Evolutionary conservation across 495 filamentous ascomycete genomes (phyloP), one percentile per base, ranked within the genome.

Genomic region (Annulohypoxylon moriforme): DNA sequence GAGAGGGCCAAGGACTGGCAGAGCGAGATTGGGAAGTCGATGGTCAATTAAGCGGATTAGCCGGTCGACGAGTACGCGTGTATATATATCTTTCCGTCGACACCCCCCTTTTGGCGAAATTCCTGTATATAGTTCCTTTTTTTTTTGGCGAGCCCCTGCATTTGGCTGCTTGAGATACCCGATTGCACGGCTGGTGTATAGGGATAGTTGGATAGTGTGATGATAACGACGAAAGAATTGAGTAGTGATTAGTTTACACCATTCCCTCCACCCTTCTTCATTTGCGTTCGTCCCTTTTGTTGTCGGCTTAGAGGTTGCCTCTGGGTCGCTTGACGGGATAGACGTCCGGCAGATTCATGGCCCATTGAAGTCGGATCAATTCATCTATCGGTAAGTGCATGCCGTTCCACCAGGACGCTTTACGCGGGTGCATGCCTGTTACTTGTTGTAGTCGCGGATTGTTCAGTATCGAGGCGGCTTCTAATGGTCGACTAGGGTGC

Each of bases 11-110:
- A 89, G 64, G 87, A 85, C 4, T 99, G 96, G 96, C 80, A 88
- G 78, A 97, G 93, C 75, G 91, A 97, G 84, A 99, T 99, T 85
- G 96, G 95, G 53, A 97, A 96, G 88, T 74, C 75, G 4, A 84
- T 84, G 83, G 71, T 71, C 20, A 63, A 75, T 46, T 83, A 42
- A 69, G 33, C 46, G 29, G 14, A 40, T 40, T 14, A 5, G 24
- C n/a, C n/a, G 16, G 52, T 4, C 8, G 8, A 20, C 13, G 3
- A 3, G 14, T 31, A 31, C 31, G 14, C 25, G 3, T 16, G 13
- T 29, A 8, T 53, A 53, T 29, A 53, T 29, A 53, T 31, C 49
- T 0, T 9, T 25, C 5, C 46, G 24, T 5, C 20, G n/a, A 1
- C 18, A 49, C 8, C 9, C n/a, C 42, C 46, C 10, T 25, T 25